These are phyloP conservation scores for Metarhizium sp. DNA, from an alignment of 2,329 filamentous ascomycete genomes.

Conservation along the genomic window DNA sequence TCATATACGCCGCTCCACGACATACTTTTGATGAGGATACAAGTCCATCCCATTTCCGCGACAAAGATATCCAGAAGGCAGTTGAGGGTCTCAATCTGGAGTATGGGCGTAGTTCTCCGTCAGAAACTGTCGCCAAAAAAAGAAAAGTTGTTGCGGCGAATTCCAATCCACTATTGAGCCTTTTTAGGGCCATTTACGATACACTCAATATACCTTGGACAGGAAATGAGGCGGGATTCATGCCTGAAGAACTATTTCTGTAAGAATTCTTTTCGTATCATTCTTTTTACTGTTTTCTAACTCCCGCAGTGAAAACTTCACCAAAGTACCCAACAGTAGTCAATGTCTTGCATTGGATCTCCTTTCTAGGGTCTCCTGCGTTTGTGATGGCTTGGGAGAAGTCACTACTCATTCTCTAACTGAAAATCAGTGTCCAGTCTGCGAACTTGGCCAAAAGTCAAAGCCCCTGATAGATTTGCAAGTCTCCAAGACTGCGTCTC, in stretches of 20 bases:
- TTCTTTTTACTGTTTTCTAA: slow-evolving; percentile 9
- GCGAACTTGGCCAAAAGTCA: slow-evolving; percentile 9
- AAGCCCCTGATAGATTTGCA: slow-evolving; percentile 1
- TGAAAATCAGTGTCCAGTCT: slow-evolving; percentile 14
- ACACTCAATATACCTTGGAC: slow-evolving; percentile 17
- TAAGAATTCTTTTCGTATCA: slow-evolving; percentile 24
- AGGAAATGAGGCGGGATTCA: slow-evolving; percentile 14
- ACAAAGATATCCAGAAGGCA: slow-evolving; percentile 16
- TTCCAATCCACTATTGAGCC: slow-evolving; percentile 10
- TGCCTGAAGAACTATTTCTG: slow-evolving; percentile 31
- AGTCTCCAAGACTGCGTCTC: slow-evolving; percentile 25
- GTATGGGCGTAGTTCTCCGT: slow-evolving; percentile 11
- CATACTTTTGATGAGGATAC: slow-evolving; percentile 14
- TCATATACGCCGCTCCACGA: slow-evolving; percentile 11
- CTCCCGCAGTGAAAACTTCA: slow-evolving; percentile 28
- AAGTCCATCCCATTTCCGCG: slow-evolving; percentile 20
- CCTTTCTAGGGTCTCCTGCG: slow-evolving; percentile 40
- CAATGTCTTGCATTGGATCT: slow-evolving; percentile 44
- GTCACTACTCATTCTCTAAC: not conserved
- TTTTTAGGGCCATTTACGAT: slow-evolving; percentile 17
- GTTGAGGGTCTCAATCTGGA: slow-evolving; percentile 20
- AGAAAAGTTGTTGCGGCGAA: slow-evolving; percentile 16
- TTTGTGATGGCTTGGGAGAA: slow-evolving; percentile 9
- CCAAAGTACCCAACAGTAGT: slow-evolving; percentile 34
- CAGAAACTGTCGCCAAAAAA: slow-evolving; percentile 16